Base-by-base conservation (phyloP, 1,139 yeast genomes). In the Lodderomyces oxycetoniae region DNA sequence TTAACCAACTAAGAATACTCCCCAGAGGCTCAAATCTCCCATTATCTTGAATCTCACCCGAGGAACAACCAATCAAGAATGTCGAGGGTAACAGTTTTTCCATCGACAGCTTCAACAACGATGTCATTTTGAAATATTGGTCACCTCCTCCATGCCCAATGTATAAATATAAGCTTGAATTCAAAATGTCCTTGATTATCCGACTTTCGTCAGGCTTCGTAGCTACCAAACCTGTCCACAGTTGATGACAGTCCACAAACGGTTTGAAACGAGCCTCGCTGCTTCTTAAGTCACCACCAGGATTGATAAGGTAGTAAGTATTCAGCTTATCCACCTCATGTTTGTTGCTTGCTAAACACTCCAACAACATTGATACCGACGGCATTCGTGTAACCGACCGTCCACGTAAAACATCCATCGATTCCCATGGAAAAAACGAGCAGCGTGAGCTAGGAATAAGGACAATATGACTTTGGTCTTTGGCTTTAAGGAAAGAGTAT, bases 121-220 rank as follows among this genome's bases (percentile, higher is more conserved):
- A 28, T 1, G 63, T 46, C 0, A 62, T 44, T 19, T 78, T 67
- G 9, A 86, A 62, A 50, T 80, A 87, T 43, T 84, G 91, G 44
- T 87, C 94, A 20, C 97, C 95, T 1, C 96, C 94, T 1, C 97
- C 96, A 58, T 91, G 98, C 0, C 98, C 98, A 41, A 89, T 70
- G 51, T 86, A 91, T 0, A 91, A 64, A 47, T 82, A 83, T n/a
- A 85, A 46, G 26, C 74, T 69, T 1, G 73, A 61, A 0, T 50
- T 37, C 2, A 50, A 42, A 14, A 85, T 51, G 14, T 65, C 62
- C 0, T 50, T 32, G 9, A 63, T 39, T 12, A 63, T 48, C 10
- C 69, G 64, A 0, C 59, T 61, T 40, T 82, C 88, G 5, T 0
- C 64, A 0, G 96, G 96, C 28, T 59, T 61, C 9, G 45, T 40